Evolutionary conservation across 331 rosid genomes (phyloP).

Genomic region (Quercus tomentella): DNA sequence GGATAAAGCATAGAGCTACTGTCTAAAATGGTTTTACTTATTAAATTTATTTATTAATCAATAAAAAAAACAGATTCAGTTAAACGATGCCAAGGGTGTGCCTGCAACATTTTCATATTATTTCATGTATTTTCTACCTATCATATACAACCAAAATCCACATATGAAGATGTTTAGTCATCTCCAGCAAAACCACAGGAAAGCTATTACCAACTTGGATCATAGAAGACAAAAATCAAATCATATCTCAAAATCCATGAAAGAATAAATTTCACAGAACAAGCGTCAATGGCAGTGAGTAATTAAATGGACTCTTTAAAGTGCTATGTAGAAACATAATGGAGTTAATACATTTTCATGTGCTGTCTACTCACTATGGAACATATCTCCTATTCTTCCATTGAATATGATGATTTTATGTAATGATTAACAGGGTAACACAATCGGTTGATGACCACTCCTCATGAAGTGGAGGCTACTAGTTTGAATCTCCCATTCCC

Average conservation of each 20-base stretch:
- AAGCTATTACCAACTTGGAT: not conserved
- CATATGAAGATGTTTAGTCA: not conserved
- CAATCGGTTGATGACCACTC: too few relatives aligned
- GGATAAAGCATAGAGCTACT: conserved; percentile 1
- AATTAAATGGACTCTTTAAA: not conserved
- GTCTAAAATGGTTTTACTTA: not conserved
- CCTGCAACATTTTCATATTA: not conserved
- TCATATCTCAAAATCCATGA: not conserved
- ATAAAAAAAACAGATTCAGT: not conserved
- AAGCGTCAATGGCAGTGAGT: not conserved
- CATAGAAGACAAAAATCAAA: not conserved
- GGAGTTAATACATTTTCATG: not conserved
- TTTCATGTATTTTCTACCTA: not conserved
- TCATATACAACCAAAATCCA: not conserved
- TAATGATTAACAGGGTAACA: not conserved
- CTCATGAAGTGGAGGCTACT: too few relatives aligned
- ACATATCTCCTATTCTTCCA: not conserved
- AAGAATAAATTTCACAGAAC: not conserved
- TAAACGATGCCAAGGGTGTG: not conserved
- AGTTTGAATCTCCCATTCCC: too few relatives aligned
- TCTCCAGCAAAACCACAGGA: not conserved
- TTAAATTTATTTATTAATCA: not conserved
- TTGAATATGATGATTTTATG: too few relatives aligned
- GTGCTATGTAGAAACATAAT: not conserved
- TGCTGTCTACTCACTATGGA: not conserved